A percentile compares a stretch with the other conserved stretches of the same genome.
Evolutionary conservation across 208 protist species (phyloP).

Genomic region (Acanthamoeba rhysodes): DNA sequence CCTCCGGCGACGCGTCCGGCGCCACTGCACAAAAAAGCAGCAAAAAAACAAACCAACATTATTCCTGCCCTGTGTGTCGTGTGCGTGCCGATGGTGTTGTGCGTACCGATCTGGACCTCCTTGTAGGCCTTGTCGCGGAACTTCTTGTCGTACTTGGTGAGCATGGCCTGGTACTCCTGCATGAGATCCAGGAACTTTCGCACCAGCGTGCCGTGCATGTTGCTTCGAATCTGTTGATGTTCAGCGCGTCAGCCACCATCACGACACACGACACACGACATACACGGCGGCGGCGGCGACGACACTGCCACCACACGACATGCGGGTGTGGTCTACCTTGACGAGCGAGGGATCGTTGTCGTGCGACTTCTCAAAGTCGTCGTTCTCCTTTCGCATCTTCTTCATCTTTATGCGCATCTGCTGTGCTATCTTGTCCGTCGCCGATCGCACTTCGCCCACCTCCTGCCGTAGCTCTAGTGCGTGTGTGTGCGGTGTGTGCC

Average conservation of each 20-base stretch:
- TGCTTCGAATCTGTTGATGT: slow-evolving; percentile 32
- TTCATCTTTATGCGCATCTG: slow-evolving; percentile 62
- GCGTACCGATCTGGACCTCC: slow-evolving; percentile 50
- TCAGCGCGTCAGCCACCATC: not conserved
- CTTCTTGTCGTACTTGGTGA: slow-evolving; percentile 70
- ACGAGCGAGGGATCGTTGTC: slow-evolving; percentile 67
- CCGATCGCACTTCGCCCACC: slow-evolving; percentile 23
- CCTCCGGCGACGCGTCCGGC: slow-evolving; percentile 55
- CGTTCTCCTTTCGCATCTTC: slow-evolving; percentile 67
- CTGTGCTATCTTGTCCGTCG: slow-evolving; percentile 51
- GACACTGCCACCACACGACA: not conserved
- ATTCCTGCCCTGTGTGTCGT: not conserved
- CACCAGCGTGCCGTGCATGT: slow-evolving; percentile 70
- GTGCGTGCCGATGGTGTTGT: no score
- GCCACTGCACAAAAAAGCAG: slow-evolving; percentile 16
- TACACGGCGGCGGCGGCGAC: no score
- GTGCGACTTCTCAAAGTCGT: slow-evolving; percentile 48
- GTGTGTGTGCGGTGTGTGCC: no score
- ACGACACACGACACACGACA: not conserved
- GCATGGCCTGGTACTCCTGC: slow-evolving; percentile 69
- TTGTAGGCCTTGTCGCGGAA: slow-evolving; percentile 47
- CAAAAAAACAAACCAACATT: not conserved
- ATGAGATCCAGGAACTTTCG: slow-evolving; percentile 69
- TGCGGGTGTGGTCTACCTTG: not conserved
- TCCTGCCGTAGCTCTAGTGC: not conserved